A percentile compares a stretch with the other conserved stretches of the same genome.
Evolutionary conservation across 306 rosid genomes (phyloP).

Genomic region (Mimosa pudica): DNA sequence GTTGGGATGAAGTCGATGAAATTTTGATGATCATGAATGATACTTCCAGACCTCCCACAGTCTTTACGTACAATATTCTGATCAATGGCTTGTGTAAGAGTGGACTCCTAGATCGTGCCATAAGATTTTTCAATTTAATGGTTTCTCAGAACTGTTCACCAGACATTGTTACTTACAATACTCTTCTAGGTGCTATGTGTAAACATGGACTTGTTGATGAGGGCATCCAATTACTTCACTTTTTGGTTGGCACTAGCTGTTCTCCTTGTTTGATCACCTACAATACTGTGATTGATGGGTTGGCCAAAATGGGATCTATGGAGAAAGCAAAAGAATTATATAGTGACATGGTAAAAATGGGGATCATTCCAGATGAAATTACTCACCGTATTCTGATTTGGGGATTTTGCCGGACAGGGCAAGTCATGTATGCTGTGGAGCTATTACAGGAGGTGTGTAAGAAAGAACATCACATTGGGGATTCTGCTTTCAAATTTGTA

Average conservation of each 20-base stretch:
- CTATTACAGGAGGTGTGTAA: conserved; percentile 52
- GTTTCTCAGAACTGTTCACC: conserved; percentile 64
- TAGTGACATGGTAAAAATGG: conserved; percentile 56
- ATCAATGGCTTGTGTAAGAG: conserved; percentile 74
- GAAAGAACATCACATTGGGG: conserved; percentile 46
- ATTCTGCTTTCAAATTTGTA: conserved; percentile 51
- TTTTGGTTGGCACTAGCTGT: conserved; percentile 55
- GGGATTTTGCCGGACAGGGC: conserved; percentile 60
- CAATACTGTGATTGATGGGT: conserved; percentile 72
- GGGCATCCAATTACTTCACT: conserved; percentile 56
- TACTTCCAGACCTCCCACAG: conserved; percentile 57
- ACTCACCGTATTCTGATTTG: conserved; percentile 66
- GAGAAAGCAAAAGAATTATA: conserved; percentile 64
- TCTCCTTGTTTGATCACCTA: conserved; percentile 75
- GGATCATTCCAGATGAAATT: conserved; percentile 71
- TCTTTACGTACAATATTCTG: conserved; percentile 75
- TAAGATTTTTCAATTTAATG: conserved; percentile 62
- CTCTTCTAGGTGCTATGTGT: conserved; percentile 70
- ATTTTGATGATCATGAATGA: conserved; percentile 69
- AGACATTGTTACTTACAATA: conserved; percentile 80
- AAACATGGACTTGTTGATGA: conserved; percentile 79
- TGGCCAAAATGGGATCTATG: conserved; percentile 57
- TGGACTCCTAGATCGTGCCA: conserved; percentile 70
- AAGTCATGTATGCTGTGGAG: conserved; percentile 62
- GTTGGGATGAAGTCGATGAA: conserved; percentile 73